Conservation (phyloP, 805 yeast genomes). For the Zygosaccharomyces pseudorouxii region DNA sequence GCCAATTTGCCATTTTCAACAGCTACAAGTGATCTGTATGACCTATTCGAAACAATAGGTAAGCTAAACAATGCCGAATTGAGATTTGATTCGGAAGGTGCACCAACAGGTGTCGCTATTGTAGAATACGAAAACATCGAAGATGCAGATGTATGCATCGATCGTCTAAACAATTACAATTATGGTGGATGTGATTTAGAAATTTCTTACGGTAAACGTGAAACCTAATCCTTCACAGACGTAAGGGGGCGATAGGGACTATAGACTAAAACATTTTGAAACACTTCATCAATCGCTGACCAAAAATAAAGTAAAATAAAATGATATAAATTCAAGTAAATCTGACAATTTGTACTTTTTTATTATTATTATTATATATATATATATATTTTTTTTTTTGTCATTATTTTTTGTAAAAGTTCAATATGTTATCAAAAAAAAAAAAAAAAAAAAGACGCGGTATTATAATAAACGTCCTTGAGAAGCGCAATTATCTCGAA, state of each 20-base stretch:
- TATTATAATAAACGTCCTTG: not conserved
- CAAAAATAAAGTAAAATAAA: not conserved
- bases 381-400: not conserved
- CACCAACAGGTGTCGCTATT: conserved; percentile 81
- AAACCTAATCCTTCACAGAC: not conserved
- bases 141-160: conserved; percentile 69
- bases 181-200: conserved; percentile 77
- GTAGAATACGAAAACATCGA: conserved; percentile 65
- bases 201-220: conserved; percentile 58
- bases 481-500: not conserved
- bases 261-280: not conserved
- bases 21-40: conserved; percentile 76
- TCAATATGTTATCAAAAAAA: not conserved
- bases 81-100: conserved; percentile 54
- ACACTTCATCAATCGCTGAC: not conserved
- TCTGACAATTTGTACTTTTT: not conserved
- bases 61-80: conserved; percentile 71
- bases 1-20: conserved; percentile 86
- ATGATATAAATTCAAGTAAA: not conserved
- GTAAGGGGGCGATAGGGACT: not conserved
- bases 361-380: not conserved
- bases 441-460: not conserved
- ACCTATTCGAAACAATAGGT: conserved; percentile 82
- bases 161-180: conserved; percentile 68
- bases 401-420: not conserved